A percentile compares a stretch with the other conserved stretches of the same genome.
Evolutionary conservation across 306 rosid species (phyloP).

Genomic region (Pueraria montana): DNA sequence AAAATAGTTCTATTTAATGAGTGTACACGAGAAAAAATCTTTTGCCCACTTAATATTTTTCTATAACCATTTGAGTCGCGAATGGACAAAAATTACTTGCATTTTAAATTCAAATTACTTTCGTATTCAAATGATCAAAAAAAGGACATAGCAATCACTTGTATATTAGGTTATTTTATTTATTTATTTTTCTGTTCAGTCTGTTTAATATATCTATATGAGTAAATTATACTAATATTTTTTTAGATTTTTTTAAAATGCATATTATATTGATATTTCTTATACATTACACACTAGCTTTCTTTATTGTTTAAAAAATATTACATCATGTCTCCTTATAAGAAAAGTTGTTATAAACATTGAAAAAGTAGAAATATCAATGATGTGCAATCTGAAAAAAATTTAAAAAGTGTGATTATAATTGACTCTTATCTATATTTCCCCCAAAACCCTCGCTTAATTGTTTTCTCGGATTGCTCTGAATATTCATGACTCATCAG

Average conservation of each 20-base stretch:
- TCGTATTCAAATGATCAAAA: background rate
- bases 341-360: too few species aligned
- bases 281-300: too few species aligned
- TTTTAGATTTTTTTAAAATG: too few species aligned
- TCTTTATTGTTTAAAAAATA: too few species aligned
- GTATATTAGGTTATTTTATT: background rate
- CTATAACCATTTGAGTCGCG: conserved; percentile 7
- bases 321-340: too few species aligned
- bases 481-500: conserved; percentile 33
- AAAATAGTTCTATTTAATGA: background rate
- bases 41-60: conserved; percentile 23
- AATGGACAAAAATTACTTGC: conserved; percentile 22
- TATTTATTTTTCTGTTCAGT: background rate
- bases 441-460: background rate
- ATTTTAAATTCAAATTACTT: conserved; percentile 21
- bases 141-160: background rate
- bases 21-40: conserved; percentile 1
- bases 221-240: too few species aligned
- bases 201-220: background rate
- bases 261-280: too few species aligned
- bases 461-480: conserved; percentile 4
- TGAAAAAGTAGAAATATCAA: too few species aligned
- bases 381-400: too few species aligned
- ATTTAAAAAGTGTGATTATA: too few species aligned
- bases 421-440: background rate